Evolutionary conservation across 495 filamentous ascomycete species (phyloP).

Genomic region (Tetracladium setigerum): DNA sequence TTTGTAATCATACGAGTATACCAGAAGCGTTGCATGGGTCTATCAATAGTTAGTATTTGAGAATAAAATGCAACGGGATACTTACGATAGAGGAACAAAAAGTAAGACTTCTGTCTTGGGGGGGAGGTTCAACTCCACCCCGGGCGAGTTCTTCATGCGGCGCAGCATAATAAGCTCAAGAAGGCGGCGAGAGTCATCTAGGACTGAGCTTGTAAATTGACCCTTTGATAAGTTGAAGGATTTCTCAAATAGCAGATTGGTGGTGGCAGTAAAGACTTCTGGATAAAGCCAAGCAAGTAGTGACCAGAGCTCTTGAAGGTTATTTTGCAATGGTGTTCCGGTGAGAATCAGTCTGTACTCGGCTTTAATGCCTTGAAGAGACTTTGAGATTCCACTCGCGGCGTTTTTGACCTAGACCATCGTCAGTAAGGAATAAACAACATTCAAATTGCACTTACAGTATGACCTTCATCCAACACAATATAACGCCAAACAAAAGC

Average conservation of each 20-base stretch:
- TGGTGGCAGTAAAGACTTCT: conserved; percentile 49
- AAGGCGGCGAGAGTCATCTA: conserved; percentile 44
- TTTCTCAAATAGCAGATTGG: conserved; percentile 41
- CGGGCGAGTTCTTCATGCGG: conserved; percentile 52
- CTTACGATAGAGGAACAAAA: conserved; percentile 46
- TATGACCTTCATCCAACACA: conserved; percentile 87
- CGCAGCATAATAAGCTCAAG: conserved; percentile 57
- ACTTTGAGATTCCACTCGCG: conserved; percentile 38
- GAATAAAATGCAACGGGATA: too few relatives aligned
- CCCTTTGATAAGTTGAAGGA: conserved; percentile 53
- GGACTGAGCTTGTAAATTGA: conserved; percentile 42
- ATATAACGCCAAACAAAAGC: conserved; percentile 70
- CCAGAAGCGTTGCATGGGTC: conserved; percentile 52
- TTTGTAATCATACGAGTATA: conserved; percentile 54
- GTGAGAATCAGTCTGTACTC: conserved; percentile 56
- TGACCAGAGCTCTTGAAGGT: conserved; percentile 55
- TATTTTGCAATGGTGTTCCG: conserved; percentile 60
- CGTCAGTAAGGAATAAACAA: neutral
- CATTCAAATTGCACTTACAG: conserved; percentile 35
- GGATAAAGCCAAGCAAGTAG: conserved; percentile 57
- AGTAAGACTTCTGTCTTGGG: conserved; percentile 52
- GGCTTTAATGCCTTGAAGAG: conserved; percentile 42
- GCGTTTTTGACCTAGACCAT: conserved; percentile 37
- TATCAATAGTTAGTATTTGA: too few relatives aligned
- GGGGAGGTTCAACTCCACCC: conserved; percentile 50